Conservation (phyloP, 495 filamentous ascomycete species). For the Penicillium canariense region DNA sequence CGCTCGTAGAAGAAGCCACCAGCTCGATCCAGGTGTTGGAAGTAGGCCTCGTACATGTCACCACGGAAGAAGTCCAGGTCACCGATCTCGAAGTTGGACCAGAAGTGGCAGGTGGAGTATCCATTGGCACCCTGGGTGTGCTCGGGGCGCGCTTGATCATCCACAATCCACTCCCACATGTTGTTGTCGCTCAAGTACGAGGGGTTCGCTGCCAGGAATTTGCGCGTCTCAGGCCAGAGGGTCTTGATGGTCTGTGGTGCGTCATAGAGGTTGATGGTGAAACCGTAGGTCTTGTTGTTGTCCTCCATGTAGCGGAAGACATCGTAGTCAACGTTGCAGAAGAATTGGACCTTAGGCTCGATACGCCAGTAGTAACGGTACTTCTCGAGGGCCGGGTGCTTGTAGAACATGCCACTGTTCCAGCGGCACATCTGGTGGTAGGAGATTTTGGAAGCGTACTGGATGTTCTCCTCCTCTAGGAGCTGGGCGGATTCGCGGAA, state of each 20-base stretch:
- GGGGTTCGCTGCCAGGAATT: slow-evolving; percentile 83
- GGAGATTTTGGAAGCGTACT: slow-evolving; percentile 82
- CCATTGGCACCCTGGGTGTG: slow-evolving; percentile 79
- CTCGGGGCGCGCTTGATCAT: slow-evolving; percentile 71
- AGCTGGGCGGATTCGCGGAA: slow-evolving; percentile 81
- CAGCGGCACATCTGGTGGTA: slow-evolving; percentile 99
- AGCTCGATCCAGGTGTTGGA: slow-evolving; percentile 89
- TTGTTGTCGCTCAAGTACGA: slow-evolving; percentile 80
- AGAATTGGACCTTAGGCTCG: slow-evolving; percentile 98
- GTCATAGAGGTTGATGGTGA: slow-evolving; percentile 97
- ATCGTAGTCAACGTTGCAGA: slow-evolving; percentile 98
- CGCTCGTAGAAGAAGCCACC: slow-evolving; percentile 99
- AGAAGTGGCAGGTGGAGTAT: slow-evolving; percentile 99
- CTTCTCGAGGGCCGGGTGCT: slow-evolving; percentile 81
- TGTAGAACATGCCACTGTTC: slow-evolving; percentile 98
- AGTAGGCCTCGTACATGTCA: slow-evolving; percentile 89
- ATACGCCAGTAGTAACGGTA: slow-evolving; percentile 98
- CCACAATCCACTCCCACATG: slow-evolving; percentile 83
- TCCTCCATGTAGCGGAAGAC: slow-evolving; percentile 98
- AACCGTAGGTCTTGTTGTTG: slow-evolving; percentile 97
- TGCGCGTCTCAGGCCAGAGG: slow-evolving; percentile 92
- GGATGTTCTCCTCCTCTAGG: slow-evolving; percentile 78
- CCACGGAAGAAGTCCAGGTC: slow-evolving; percentile 95
- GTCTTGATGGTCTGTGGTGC: slow-evolving; percentile 77
- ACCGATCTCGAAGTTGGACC: slow-evolving; percentile 98